Evolutionary conservation across 2,329 filamentous ascomycete species (phyloP), one percentile per base, ranked within the genome.

Genomic region (Calonectria pauciramosa): DNA sequence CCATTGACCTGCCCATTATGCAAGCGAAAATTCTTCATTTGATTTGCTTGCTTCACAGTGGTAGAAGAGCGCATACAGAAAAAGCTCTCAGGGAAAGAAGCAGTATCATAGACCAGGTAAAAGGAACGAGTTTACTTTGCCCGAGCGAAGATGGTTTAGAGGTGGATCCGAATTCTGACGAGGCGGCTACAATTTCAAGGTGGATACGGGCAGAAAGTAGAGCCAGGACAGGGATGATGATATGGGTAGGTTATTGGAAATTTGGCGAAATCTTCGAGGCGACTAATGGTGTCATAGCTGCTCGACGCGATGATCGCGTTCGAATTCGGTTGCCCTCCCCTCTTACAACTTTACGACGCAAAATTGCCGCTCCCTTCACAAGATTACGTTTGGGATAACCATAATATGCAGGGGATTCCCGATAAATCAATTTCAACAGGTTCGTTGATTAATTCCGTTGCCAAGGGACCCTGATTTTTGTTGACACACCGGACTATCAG

Each of bases 161-260:
- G 10, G 13, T 30, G 4, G 16, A 52, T 52, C 23, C 68, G 4
- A 10, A 10, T 49, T 65, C 44, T 49, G 60, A 28, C 51, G 18
- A 32, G n/a, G 68, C 28, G 32, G n/a, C 1, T 44, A 10, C 11
- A n/a, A 16, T 54, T 32, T n/a, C 41, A 7, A 34, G 26, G 2
- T 71, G 68, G 68, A 11, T 56, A 18, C 6, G 13, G 1, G 23
- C 18, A 10, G n/a, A 71, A 26, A 10, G 18, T 16, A 38, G 32
- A 10, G 34, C 23, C 3, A 38, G 68, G 18, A 66, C 68, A 18
- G 59, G 59, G 9, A 66, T 66, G 49, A 71, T 71, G 68, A 28
- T 66, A 6, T 56, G 59, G 59, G 68, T 71, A 26, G 23, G 68
- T 18, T 13, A 5, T 8, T 34, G 8, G 7, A 23, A 14, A 3